Evolutionary conservation across 2,329 filamentous ascomycete species (phyloP).

Genomic region (Cytospora chrysosperma): DNA sequence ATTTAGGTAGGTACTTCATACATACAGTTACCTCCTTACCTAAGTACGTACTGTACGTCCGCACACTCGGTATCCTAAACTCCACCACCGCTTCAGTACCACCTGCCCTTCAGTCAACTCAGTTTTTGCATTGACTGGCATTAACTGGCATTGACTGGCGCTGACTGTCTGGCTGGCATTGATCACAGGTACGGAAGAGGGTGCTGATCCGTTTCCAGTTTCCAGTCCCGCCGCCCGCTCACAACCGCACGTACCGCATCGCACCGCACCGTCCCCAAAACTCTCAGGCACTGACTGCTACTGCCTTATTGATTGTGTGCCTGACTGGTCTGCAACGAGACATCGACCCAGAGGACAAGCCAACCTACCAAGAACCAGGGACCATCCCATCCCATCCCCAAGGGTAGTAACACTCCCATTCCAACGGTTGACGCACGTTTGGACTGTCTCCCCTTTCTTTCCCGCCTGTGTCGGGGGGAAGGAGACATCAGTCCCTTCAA

Average conservation of each 20-base stretch:
- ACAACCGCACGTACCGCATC: too few relatives aligned
- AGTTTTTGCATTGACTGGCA: neutral
- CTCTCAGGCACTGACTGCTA: too few relatives aligned
- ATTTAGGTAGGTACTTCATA: too few relatives aligned
- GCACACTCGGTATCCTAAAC: too few relatives aligned
- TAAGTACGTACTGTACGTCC: neutral
- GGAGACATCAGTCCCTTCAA: slow-evolving; percentile 15
- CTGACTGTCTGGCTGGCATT: neutral
- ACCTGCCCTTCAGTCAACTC: neutral
- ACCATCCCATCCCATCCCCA: neutral
- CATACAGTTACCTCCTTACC: too few relatives aligned
- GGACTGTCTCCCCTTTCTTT: slow-evolving; percentile 17
- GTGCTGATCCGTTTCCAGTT: neutral
- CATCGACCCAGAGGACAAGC: too few relatives aligned
- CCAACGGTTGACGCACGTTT: neutral
- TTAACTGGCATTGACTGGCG: neutral
- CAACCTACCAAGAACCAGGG: too few relatives aligned
- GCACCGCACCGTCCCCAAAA: too few relatives aligned
- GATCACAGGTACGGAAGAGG: neutral
- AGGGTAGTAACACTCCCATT: slow-evolving; percentile 26
- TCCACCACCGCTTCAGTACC: too few relatives aligned
- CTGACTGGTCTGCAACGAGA: too few relatives aligned
- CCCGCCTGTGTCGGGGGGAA: slow-evolving; percentile 17
- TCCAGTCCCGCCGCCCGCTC: neutral
- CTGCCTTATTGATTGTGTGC: too few relatives aligned